These are phyloP conservation scores for Arachis stenosperma DNA, from an alignment of 306 rosid species.

Conservation along the genomic window DNA sequence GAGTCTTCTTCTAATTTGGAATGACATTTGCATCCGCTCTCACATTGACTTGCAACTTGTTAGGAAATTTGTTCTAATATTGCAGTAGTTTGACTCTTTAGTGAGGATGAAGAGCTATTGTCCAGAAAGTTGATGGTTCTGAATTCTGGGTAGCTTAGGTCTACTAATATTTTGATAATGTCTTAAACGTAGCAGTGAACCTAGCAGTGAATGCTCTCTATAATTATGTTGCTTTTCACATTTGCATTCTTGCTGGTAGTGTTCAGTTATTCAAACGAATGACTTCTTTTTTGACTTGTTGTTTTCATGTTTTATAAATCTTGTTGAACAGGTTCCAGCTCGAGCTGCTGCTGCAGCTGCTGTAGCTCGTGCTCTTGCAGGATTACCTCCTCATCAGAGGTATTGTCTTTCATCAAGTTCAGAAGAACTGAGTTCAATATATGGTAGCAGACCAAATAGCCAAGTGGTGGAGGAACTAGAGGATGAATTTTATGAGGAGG, in stretches of 20 bases:
- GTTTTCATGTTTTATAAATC: slow-evolving; percentile 41
- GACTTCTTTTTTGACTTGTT: slow-evolving; percentile 19
- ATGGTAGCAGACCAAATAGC: slow-evolving; percentile 67
- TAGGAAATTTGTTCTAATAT: background rate
- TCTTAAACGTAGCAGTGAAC: slow-evolving; percentile 19
- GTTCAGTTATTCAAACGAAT: background rate
- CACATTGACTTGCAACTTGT: slow-evolving; percentile 22
- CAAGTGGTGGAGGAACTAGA: slow-evolving; percentile 81
- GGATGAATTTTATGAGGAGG: slow-evolving; percentile 94
- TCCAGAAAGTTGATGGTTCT: slow-evolving; percentile 15
- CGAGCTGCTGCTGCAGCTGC: slow-evolving; percentile 97
- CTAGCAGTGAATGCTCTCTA: slow-evolving; percentile 17
- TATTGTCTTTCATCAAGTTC: slow-evolving; percentile 86
- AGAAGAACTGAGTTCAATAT: slow-evolving; percentile 84
- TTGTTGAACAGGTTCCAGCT: slow-evolving; percentile 80
- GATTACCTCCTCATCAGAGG: slow-evolving; percentile 94
- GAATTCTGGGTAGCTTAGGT: slow-evolving; percentile 1
- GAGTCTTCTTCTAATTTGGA: too few species aligned
- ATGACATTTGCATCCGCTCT: slow-evolving; percentile 22
- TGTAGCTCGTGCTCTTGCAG: slow-evolving; percentile 97
- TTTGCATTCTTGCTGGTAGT: slow-evolving; percentile 3
- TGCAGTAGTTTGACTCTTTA: slow-evolving; percentile 1
- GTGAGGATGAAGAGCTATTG: slow-evolving; percentile 22
- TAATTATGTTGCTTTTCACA: slow-evolving; percentile 14
- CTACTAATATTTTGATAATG: slow-evolving; percentile 17